These are phyloP conservation scores for Fraxinus sp. DNA, from an alignment of 305 asterid species.

Conservation along the genomic window DNA sequence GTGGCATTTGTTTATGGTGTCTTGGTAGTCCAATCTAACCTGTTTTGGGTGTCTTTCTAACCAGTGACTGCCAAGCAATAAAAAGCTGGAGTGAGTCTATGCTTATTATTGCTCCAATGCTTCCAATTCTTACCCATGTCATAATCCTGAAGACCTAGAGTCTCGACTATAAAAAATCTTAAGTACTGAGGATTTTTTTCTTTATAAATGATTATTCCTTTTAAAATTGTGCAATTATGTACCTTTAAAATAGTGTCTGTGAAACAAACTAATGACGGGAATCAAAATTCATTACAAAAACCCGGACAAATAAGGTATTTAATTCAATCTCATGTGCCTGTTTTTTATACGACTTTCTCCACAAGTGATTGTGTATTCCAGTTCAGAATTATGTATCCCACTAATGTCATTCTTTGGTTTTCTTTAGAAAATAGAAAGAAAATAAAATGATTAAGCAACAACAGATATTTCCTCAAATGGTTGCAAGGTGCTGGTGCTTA, in stretches of 20 bases:
- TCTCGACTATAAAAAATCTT: not conserved
- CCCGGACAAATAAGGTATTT: not conserved
- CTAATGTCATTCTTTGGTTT: not conserved
- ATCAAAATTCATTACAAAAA: not conserved
- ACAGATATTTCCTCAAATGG: not conserved
- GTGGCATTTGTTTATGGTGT: not conserved
- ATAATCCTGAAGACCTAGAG: not conserved
- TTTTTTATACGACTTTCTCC: not conserved
- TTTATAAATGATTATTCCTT: not conserved
- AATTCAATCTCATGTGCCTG: not conserved
- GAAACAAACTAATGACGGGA: not conserved
- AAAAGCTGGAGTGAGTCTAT: not conserved
- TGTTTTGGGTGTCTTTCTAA: not conserved
- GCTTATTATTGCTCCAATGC: not conserved
- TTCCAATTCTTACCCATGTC: not conserved
- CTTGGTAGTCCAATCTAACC: not conserved
- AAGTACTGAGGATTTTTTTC: not conserved
- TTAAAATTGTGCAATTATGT: not conserved
- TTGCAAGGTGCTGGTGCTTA: not conserved
- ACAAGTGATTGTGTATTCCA: not conserved
- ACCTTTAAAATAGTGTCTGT: not conserved
- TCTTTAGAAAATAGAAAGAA: not conserved
- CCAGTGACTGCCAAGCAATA: not conserved
- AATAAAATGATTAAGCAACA: not conserved
- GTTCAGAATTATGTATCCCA: not conserved